Evolutionary conservation across 306 rosid genomes (phyloP), one percentile per base, ranked within the genome.

Genomic region (Potentilla sterilis): DNA sequence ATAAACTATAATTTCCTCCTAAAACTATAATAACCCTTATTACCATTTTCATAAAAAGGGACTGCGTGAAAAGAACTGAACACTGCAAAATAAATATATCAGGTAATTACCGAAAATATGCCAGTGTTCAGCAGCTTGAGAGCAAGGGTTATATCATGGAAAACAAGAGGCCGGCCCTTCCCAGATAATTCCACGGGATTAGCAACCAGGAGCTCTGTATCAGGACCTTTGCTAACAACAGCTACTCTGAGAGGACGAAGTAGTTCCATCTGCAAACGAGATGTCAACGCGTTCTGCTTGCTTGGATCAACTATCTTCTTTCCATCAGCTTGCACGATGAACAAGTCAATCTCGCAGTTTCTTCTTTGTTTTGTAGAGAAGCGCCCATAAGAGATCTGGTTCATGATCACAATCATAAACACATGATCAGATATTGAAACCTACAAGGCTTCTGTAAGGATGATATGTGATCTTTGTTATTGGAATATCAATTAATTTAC

Each of bases 81-180:
- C 6, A 48, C 13, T n/a, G 15, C 12, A 48, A 3, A 35, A 34
- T 51, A 37, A 70, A 35, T 52, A 78, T 78, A 74, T 73, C 3
- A 71, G 84, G 59, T 34, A 77, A 74, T 77, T 95, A 95, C 99
- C 91, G 80, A 87, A 84, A 95, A 95, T 75, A 92, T 86, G 79
- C 99, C 86, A 24, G 78, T 85, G 83, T 78, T 75, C 21, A 87
- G 90, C 88, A 74, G 86, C 82, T 88, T 92, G 78, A 95, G 90
- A 81, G 97, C 97, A 70, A 85, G 96, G 75, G 99, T 92, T 75
- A 90, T 89, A 70, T 95, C 97, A 61, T 89, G 49, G 35, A 95
- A 90, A 49, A 95, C 99, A 73, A 90, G 96, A 72, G 99, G 99
- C 41, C 99, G 86, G 55, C 99, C 99, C 55, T 92, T 90, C 85